Percentiles rank a stretch among this genome's conserved stretches.
phyloP scores from a whole-genome alignment of 2,329 filamentous ascomycete genomes.

The Sclerotinia subarctica region DNA sequence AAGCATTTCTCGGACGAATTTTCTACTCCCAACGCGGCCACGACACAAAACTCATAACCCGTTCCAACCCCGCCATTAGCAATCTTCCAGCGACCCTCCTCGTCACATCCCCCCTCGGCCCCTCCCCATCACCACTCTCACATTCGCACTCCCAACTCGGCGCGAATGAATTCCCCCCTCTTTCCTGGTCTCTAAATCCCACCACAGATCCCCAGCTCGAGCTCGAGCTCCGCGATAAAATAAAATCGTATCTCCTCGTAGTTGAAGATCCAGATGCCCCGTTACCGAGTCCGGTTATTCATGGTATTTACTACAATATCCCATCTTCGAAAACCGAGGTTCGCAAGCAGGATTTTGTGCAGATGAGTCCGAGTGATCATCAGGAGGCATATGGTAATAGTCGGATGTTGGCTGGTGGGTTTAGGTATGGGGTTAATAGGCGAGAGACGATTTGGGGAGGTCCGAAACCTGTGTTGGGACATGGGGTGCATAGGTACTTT shows the following conservation, averaged over 20 bases:
- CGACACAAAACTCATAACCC: background rate
- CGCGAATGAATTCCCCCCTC: background rate
- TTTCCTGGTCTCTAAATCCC: background rate
- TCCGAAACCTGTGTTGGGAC: background rate
- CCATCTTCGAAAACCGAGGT: background rate
- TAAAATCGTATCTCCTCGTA: background rate
- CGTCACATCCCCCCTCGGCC: background rate
- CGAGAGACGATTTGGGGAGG: background rate
- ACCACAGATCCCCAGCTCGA: background rate
- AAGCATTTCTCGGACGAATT: background rate
- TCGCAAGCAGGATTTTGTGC: background rate
- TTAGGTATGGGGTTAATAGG: background rate
- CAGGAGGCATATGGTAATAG: background rate
- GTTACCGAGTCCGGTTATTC: background rate
- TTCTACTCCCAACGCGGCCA: background rate
- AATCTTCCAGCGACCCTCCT: background rate
- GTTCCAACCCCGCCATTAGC: background rate
- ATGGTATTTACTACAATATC: slow-evolving; percentile 2
- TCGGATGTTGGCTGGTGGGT: background rate
- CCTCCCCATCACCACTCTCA: background rate
- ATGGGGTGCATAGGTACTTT: slow-evolving; percentile 3
- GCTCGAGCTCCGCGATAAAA: background rate
- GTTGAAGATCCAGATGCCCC: slow-evolving; percentile 5
- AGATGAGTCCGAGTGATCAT: background rate
- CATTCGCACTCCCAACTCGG: background rate